Conservation (phyloP, 139 green algal genomes). For the Asterochloris erici region DNA sequence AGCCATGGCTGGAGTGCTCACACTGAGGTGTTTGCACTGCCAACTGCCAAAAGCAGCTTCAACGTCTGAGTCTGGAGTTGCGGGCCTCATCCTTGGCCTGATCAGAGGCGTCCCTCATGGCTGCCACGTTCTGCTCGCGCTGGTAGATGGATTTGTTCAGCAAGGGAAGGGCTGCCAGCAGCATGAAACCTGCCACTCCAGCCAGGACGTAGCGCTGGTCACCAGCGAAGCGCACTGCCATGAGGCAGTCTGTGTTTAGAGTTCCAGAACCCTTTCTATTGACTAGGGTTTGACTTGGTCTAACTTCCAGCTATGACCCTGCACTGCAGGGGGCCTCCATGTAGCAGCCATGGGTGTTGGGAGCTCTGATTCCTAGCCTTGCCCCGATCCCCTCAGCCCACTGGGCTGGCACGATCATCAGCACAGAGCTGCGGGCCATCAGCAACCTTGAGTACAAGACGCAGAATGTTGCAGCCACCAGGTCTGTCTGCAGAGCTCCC, state of each 20-base stretch:
- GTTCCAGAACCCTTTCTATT: not conserved
- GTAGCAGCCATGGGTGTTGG: not conserved
- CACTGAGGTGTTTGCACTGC: not conserved
- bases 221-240: not conserved
- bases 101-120: slow-evolving; percentile 15
- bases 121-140: slow-evolving; percentile 22
- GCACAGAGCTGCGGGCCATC: too few species aligned
- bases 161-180: slow-evolving; percentile 11
- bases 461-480: not conserved
- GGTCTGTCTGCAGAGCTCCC: too few species aligned
- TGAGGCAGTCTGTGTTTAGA: not conserved
- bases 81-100: slow-evolving; percentile 23
- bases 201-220: not conserved
- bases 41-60: not conserved
- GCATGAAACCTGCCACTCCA: slow-evolving; percentile 2
- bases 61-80: slow-evolving; percentile 8
- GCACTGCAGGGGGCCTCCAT: slow-evolving; percentile 31
- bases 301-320: not conserved
- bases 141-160: slow-evolving; percentile 18
- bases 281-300: not conserved
- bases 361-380: not conserved
- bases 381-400: slow-evolving; percentile 29
- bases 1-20: too few species aligned
- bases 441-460: slow-evolving; percentile 7
- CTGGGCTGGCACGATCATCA: too few species aligned